Conservation (phyloP, 495 filamentous ascomycete genomes). For the Xylaria nigripes region DNA sequence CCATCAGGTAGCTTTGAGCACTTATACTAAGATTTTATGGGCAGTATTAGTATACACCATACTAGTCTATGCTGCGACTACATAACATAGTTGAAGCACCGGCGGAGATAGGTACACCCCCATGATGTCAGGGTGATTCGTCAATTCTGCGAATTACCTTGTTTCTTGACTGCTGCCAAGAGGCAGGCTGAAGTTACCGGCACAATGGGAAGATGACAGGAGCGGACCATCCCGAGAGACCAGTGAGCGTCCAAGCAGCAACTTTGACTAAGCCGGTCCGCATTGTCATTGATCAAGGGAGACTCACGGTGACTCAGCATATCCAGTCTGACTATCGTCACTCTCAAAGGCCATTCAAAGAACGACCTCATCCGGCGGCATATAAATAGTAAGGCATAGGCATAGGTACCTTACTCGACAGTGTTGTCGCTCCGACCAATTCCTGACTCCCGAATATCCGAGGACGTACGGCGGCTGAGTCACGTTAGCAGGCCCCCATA, state of each 20-base stretch:
- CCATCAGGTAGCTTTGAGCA: not conserved
- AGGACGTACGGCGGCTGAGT: too few relatives aligned
- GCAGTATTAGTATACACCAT: constrained; percentile 13
- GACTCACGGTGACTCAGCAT: too few relatives aligned
- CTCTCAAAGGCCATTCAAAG: too few relatives aligned
- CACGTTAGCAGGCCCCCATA: too few relatives aligned
- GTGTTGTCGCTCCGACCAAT: too few relatives aligned
- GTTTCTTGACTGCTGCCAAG: not conserved
- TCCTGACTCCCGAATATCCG: too few relatives aligned
- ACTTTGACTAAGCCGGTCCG: constrained; percentile 31
- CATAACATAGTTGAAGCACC: constrained; percentile 7
- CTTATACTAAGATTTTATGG: constrained; percentile 8
- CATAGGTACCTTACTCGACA: too few relatives aligned
- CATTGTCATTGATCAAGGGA: constrained; percentile 2
- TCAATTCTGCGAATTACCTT: not conserved
- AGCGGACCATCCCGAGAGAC: not conserved
- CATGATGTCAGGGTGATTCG: not conserved
- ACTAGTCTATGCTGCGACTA: constrained; percentile 9
- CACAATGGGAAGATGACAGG: not conserved
- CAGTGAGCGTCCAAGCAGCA: constrained; percentile 29
- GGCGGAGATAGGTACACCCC: constrained; percentile 9
- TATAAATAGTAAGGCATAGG: too few relatives aligned
- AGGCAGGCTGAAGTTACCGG: not conserved
- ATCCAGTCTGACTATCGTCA: too few relatives aligned
- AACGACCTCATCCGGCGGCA: too few relatives aligned